Percentiles rank a stretch among this genome's conserved stretches.
phyloP scores from a whole-genome alignment of 2,329 filamentous ascomycete genomes.

The Fusarium sp. region DNA sequence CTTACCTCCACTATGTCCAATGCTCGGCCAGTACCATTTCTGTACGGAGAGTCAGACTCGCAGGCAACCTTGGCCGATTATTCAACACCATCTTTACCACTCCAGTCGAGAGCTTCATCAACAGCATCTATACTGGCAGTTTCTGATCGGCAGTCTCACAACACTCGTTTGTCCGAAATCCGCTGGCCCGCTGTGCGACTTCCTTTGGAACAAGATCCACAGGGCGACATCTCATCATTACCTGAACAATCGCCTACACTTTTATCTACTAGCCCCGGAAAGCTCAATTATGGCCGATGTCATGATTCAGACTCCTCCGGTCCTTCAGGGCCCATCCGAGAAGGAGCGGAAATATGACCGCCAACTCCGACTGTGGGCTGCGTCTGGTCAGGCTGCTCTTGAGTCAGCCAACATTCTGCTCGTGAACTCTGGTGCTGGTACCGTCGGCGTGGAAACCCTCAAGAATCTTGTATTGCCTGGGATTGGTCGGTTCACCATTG shows the following conservation, averaged over 20 bases:
- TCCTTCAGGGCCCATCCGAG: slow-evolving; percentile 64
- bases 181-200: neutral
- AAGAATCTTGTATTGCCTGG: slow-evolving; percentile 97
- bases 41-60: neutral
- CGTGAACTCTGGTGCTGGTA: slow-evolving; percentile 86
- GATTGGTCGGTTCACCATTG: slow-evolving; percentile 92
- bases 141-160: neutral
- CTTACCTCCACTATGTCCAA: neutral
- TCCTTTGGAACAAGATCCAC: neutral
- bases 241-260: slow-evolving; percentile 1
- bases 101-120: neutral
- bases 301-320: slow-evolving; percentile 47
- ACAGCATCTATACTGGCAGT: slow-evolving; percentile 1
- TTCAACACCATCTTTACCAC: slow-evolving; percentile 16
- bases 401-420: slow-evolving; percentile 93
- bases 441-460: slow-evolving; percentile 88
- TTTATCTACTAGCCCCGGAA: neutral
- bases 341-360: slow-evolving; percentile 89
- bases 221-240: slow-evolving; percentile 6
- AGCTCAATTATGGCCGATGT: slow-evolving; percentile 45
- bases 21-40: neutral
- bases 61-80: slow-evolving; percentile 4
- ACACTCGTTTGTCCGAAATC: slow-evolving; percentile 21
- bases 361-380: slow-evolving; percentile 94
- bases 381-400: slow-evolving; percentile 87